These are phyloP conservation scores for Ampelocalamus luodianensis DNA, from an alignment of 176 grass and related monocot genomes.

Conservation along the genomic window DNA sequence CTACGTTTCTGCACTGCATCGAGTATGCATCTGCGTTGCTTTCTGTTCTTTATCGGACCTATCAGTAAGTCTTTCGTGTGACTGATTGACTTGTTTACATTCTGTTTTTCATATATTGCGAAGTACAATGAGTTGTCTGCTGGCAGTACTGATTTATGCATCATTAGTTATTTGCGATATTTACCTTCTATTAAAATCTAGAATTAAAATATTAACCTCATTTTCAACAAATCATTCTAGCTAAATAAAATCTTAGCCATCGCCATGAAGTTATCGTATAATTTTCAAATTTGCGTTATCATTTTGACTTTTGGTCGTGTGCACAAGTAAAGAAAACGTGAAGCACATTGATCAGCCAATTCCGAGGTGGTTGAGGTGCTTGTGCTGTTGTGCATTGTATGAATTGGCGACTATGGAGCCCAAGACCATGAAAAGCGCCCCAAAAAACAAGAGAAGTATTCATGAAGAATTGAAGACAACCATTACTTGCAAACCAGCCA, in stretches of 20 bases:
- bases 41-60: too few species aligned
- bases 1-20: too few species aligned
- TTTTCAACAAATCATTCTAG: conserved; percentile 42
- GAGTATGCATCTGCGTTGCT: too few species aligned
- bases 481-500: background rate
- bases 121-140: too few species aligned
- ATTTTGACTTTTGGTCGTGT: background rate
- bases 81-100: too few species aligned
- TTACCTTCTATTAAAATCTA: too few species aligned
- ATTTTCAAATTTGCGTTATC: background rate
- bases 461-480: background rate
- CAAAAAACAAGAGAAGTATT: background rate
- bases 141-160: too few species aligned
- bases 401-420: background rate
- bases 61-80: too few species aligned
- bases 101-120: too few species aligned
- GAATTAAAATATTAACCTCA: too few species aligned
- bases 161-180: too few species aligned
- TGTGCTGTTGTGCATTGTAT: background rate
- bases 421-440: background rate
- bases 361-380: background rate
- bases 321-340: background rate
- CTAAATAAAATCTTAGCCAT: conserved; percentile 9
- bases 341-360: background rate
- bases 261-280: background rate